These are phyloP conservation scores for Moesziomyces parantarcticus DNA, from an alignment of 1,284 basidiomycete genomes.

Conservation along the genomic window DNA sequence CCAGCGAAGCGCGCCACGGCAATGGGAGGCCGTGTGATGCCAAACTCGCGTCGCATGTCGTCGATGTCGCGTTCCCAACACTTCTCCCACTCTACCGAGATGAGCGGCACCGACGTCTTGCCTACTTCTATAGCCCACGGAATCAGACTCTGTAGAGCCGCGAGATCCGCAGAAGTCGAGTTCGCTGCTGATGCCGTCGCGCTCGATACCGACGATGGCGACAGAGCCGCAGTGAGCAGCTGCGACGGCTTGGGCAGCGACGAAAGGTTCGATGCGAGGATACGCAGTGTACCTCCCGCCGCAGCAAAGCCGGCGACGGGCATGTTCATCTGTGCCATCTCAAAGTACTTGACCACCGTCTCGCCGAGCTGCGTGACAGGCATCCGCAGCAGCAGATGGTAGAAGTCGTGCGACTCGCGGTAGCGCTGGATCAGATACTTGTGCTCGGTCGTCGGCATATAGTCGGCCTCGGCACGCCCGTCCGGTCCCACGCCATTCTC, in stretches of 20 bases:
- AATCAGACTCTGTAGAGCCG: conserved; percentile 33
- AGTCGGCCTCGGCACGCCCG: conserved; percentile 77
- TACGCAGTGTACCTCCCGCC: conserved; percentile 73
- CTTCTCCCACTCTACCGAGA: conserved; percentile 95
- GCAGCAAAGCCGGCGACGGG: conserved; percentile 88
- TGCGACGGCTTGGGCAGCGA: conserved; percentile 37
- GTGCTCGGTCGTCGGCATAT: conserved; percentile 82
- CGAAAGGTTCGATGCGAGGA: conserved; percentile 39
- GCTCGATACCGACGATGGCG: conserved; percentile 1
- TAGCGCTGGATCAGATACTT: conserved; percentile 93
- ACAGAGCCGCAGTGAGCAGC: conserved; percentile 22
- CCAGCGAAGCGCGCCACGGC: conserved; percentile 54
- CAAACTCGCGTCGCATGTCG: conserved; percentile 82
- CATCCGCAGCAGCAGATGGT: conserved; percentile 87
- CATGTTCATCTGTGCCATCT: conserved; percentile 89
- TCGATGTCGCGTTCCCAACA: conserved; percentile 86
- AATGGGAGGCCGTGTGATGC: conserved; percentile 71
- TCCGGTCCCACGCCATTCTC: conserved; percentile 93
- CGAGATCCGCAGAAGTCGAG: conserved; percentile 17
- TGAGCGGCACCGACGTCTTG: conserved; percentile 77
- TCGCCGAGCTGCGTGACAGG: conserved; percentile 92
- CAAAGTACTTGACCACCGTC: conserved; percentile 95
- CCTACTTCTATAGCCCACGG: conserved; percentile 84
- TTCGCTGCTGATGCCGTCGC: neutral
- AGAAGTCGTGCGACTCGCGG: conserved; percentile 94